Evolutionary conservation across 2,329 filamentous ascomycete species (phyloP).

Genomic region (Leptographium lundbergii): DNA sequence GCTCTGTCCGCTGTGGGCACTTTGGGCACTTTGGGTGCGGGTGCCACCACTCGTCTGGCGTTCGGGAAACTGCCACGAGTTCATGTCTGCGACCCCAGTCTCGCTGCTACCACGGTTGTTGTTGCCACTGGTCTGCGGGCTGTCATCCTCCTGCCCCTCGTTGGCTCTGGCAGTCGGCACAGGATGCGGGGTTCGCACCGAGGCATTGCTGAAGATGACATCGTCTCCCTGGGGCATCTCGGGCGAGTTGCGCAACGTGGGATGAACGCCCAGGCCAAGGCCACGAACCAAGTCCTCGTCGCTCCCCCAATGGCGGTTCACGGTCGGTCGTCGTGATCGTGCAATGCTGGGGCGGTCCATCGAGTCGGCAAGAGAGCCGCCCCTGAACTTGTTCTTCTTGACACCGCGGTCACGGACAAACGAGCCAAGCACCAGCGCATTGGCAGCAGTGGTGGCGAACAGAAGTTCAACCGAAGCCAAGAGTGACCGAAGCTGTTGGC

Average conservation of each 20-base stretch:
- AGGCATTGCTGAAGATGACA: neutral
- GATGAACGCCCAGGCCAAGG: slow-evolving; percentile 56
- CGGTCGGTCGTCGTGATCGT: slow-evolving; percentile 30
- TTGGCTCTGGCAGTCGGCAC: slow-evolving; percentile 8
- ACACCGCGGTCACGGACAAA: slow-evolving; percentile 83
- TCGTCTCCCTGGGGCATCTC: slow-evolving; percentile 12
- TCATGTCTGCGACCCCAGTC: slow-evolving; percentile 23
- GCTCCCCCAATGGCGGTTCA: slow-evolving; percentile 66
- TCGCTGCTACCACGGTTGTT: neutral
- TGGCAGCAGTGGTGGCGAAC: slow-evolving; percentile 76
- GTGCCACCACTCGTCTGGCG: slow-evolving; percentile 17
- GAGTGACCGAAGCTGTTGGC: slow-evolving; percentile 78
- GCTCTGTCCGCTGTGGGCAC: slow-evolving; percentile 20
- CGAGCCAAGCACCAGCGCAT: slow-evolving; percentile 79
- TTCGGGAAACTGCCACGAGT: slow-evolving; percentile 35
- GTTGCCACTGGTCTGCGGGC: slow-evolving; percentile 7
- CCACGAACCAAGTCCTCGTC: slow-evolving; percentile 82
- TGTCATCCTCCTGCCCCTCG: slow-evolving; percentile 25
- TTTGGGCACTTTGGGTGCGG: slow-evolving; percentile 15
- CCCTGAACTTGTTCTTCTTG: slow-evolving; percentile 77
- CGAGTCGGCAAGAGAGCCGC: slow-evolving; percentile 50
- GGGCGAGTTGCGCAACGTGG: slow-evolving; percentile 31
- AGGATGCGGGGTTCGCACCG: slow-evolving; percentile 3
- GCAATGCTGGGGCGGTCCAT: slow-evolving; percentile 33
- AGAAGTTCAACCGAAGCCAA: slow-evolving; percentile 84